Percentiles rank a stretch among this genome's conserved stretches.
Evolutionary conservation across 768 basidiomycete genomes (phyloP).

Genomic region (Asterophora lycoperdoides): DNA sequence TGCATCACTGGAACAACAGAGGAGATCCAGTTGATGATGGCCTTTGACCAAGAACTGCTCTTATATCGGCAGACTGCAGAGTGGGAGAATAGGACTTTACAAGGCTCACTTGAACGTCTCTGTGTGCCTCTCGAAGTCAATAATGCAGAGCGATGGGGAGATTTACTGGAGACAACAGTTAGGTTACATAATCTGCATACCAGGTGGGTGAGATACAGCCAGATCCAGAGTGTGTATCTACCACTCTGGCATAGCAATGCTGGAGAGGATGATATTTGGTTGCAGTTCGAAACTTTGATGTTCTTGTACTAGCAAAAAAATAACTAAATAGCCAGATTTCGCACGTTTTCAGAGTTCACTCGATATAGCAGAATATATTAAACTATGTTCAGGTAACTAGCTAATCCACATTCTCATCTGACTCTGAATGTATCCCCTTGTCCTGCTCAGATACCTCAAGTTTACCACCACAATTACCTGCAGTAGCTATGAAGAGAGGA

Average conservation of each 20-base stretch:
- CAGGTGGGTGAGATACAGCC: slow-evolving; percentile 33
- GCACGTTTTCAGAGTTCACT: slow-evolving; percentile 21
- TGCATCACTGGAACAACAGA: slow-evolving; percentile 12
- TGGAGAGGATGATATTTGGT: slow-evolving; percentile 31
- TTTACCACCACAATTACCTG: too few species aligned
- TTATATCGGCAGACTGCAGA: slow-evolving; percentile 41
- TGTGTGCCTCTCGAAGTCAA: slow-evolving; percentile 33
- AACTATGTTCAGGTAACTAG: too few species aligned
- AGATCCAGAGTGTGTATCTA: slow-evolving; percentile 38
- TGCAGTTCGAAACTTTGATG: slow-evolving; percentile 31
- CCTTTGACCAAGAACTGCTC: slow-evolving; percentile 32
- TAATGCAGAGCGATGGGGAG: slow-evolving; percentile 17
- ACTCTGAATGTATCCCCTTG: too few species aligned
- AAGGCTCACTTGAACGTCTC: slow-evolving; percentile 38
- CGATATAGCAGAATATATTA: slow-evolving; percentile 8
- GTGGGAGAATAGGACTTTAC: slow-evolving; percentile 41
- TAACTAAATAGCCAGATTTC: slow-evolving; percentile 31
- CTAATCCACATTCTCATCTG: too few species aligned
- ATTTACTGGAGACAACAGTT: slow-evolving; percentile 33
- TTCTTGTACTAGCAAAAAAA: slow-evolving; percentile 28
- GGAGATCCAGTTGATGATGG: slow-evolving; percentile 20
- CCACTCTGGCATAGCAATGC: slow-evolving; percentile 34
- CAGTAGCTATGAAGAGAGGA: neutral
- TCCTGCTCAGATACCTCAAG: too few species aligned
- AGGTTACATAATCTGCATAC: slow-evolving; percentile 33